Evolutionary conservation across 2,329 filamentous ascomycete species (phyloP).

Genomic region (Colletotrichum falcatum): DNA sequence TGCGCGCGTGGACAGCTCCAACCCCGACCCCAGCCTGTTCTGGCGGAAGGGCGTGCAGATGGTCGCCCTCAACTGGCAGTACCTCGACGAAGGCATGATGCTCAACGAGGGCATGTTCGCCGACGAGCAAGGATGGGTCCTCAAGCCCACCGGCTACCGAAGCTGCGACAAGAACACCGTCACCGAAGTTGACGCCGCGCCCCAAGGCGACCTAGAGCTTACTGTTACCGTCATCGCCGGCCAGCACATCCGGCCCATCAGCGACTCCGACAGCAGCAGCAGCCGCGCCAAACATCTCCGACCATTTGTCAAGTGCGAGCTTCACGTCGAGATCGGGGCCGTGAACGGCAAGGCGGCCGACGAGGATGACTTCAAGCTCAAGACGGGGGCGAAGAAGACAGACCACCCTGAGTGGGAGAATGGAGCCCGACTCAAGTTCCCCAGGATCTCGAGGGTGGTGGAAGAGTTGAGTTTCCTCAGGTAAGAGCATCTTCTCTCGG

Average conservation of each 20-base stretch:
- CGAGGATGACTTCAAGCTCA: slow-evolving; percentile 69
- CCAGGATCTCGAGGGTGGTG: slow-evolving; percentile 68
- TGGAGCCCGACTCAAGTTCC: slow-evolving; percentile 69
- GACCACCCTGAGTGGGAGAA: slow-evolving; percentile 72
- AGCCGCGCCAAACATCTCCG: slow-evolving; percentile 60
- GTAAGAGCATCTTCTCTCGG: slow-evolving; percentile 58
- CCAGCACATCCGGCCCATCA: slow-evolving; percentile 76
- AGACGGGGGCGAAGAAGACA: slow-evolving; percentile 66
- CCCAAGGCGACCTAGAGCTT: slow-evolving; percentile 71
- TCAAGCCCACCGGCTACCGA: slow-evolving; percentile 84
- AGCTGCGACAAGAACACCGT: slow-evolving; percentile 55
- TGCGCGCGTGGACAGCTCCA: slow-evolving; percentile 85
- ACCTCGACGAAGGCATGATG: slow-evolving; percentile 92
- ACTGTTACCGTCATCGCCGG: slow-evolving; percentile 80
- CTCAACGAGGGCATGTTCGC: slow-evolving; percentile 98
- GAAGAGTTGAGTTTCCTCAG: slow-evolving; percentile 79
- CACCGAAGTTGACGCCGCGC: slow-evolving; percentile 59
- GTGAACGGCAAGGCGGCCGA: slow-evolving; percentile 55
- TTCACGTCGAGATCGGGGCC: slow-evolving; percentile 78
- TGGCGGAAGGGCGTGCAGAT: slow-evolving; percentile 98
- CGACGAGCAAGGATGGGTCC: slow-evolving; percentile 83
- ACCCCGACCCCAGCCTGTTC: slow-evolving; percentile 90
- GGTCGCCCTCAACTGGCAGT: slow-evolving; percentile 98
- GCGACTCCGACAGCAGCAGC: slow-evolving; percentile 47
- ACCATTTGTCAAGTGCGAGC: slow-evolving; percentile 81